A percentile compares a stretch with the other conserved stretches of the same genome.
These are phyloP conservation scores for Quercus ilex DNA, from an alignment of 306 rosid genomes.

Conservation along the genomic window DNA sequence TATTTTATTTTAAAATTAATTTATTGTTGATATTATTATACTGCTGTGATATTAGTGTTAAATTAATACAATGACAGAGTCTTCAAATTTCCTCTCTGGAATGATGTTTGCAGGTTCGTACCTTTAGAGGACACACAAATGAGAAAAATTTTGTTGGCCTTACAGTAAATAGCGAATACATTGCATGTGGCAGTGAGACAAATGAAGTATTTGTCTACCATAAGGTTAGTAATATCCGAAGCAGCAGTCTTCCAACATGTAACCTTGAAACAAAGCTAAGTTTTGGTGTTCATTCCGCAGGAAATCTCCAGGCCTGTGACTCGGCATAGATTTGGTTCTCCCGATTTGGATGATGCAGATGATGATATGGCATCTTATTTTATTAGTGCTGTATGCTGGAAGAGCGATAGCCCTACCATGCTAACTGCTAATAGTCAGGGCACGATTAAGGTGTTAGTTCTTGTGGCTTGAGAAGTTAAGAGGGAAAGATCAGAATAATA, in stretches of 20 bases:
- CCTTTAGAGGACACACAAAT: conserved; percentile 84
- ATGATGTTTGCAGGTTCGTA: conserved; percentile 57
- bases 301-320: conserved; percentile 87
- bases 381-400: conserved; percentile 98
- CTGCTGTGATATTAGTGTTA: not conserved
- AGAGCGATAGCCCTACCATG: conserved; percentile 90
- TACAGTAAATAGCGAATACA: conserved; percentile 78
- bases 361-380: conserved; percentile 84
- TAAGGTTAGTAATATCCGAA: conserved; percentile 56
- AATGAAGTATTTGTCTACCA: conserved; percentile 96
- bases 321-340: conserved; percentile 83
- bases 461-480: conserved; percentile 53
- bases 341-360: conserved; percentile 61
- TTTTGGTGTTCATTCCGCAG: conserved; percentile 38
- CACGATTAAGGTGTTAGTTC: conserved; percentile 90
- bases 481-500: conserved; percentile 1
- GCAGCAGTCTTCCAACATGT: not conserved
- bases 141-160: conserved; percentile 99
- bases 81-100: not conserved
- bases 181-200: conserved; percentile 97
- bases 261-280: conserved; percentile 15
- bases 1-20: no score
- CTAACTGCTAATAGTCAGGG: conserved; percentile 97
- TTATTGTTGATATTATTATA: not conserved
- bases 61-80: not conserved